Base-by-base conservation (phyloP, 345 rosid species). In the Arabidopsis suecica region DNA sequence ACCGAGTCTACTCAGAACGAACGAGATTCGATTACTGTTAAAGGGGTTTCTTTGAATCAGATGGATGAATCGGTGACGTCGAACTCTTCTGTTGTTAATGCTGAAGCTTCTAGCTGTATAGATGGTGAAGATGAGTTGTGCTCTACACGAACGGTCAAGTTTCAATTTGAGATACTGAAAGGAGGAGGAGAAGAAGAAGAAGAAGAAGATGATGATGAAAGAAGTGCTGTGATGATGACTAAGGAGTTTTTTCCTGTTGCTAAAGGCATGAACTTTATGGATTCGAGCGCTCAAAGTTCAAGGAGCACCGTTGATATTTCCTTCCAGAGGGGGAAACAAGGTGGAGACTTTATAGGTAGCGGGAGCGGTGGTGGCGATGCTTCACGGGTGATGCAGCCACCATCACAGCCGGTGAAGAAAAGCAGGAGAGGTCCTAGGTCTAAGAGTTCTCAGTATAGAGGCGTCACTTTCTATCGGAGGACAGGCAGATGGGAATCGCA, bases 401-500 rank as follows among this genome's bases (percentile, higher is more conserved):
- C 82, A 5, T 51, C 84, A 42, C 91, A 77, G 87, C 83, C 79
- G 75, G 89, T 71, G 84, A 93, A 91, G 93, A 93, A 89, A 78
- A 89, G 97, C 82, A 84, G 98, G 82, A 82, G 98, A 71, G 98
- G 98, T 6, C 98, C 98, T 9, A 83, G 97, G 85, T 93, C 98
- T 12, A 85, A 88, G 81, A 93, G 98, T 81, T 93, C 98, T n/a
- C 97, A 91, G 78, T 93, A 88, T 53, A 82, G 98, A 75, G 98
- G 98, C 12, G 98, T 93, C 49, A 93, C 98, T 73, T 93, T 93
- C 78, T 93, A 93, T 23, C 61, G 98, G 72, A 91, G 98, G 74
- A 93, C 98, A 5, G 97, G 98, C 10, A 79, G 97, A 84, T 93
- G 98, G 98, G 98, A 91, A 69, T 93, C 98, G 25, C 98, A 93